Evolutionary conservation across 192 early-diverging fungal genomes (phyloP), one percentile per base, ranked within the genome.

Genomic region (Coemansia guatemalensis): DNA sequence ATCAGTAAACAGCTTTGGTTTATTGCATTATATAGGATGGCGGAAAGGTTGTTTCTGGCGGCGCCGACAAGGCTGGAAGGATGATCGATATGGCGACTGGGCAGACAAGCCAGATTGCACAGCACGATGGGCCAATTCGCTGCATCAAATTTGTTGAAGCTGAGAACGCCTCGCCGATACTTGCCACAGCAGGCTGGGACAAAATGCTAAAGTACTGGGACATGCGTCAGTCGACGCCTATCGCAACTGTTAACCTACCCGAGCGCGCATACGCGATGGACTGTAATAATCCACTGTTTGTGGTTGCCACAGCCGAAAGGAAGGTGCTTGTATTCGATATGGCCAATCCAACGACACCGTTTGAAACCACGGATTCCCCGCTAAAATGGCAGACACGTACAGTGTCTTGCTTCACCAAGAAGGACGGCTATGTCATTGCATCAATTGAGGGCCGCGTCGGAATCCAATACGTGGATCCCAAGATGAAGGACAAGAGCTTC

Each of bases 191-290:
- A 26, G 89, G 90, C 56, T 98, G 95, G 95, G 96, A 98, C 78
- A 97, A 97, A 75, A 94, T 91, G 9, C 59, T 96, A 54, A 93
- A 96, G 83, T 99, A 96, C 73, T 99, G 96, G 96, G 95, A 99
- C 75, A 69, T 90, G 52, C 86, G 95, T 39, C 83, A 85, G 56
- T 88, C 85, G 59, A 76, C 75, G 41, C 95, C 96, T 1, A 86
- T 91, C 21, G 86, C 84, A 9, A 88, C 83, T 21, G 83, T 94
- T 12, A 70, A 67, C 6, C 82, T 97, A 18, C 92, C 93, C 2
- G 96, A 99, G 63, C 88, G 96, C 47, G 87, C 85, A 53, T 99
- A 97, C 69, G 78, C 90, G 1, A 92, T 99, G 91, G 96, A 99
- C 82, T 81, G 88, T 39, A 71, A 71, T 5, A 85, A 86, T 30